Conservation (phyloP, 805 yeast species). For the Candida maris region DNA sequence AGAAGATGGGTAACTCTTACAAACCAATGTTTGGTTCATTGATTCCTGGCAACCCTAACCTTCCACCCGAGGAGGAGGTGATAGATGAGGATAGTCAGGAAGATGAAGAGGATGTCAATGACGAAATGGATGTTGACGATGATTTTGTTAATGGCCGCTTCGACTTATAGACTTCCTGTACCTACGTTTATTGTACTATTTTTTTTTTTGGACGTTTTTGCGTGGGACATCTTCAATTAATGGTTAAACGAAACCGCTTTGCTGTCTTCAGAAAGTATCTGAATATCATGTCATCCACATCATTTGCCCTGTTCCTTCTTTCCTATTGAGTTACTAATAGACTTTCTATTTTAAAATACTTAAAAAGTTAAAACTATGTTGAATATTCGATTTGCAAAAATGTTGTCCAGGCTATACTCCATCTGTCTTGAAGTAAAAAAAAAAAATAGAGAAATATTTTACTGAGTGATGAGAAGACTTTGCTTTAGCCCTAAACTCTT, state of each 20-base stretch:
- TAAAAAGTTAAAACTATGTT: too few species aligned
- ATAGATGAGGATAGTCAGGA: conserved; percentile 64
- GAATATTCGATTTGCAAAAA: too few species aligned
- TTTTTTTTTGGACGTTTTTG: too few species aligned
- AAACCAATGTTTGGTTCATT: conserved; percentile 55
- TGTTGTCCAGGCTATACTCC: too few species aligned
- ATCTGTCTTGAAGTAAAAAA: too few species aligned
- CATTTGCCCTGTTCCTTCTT: not conserved
- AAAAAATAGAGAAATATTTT: too few species aligned
- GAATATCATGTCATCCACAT: not conserved
- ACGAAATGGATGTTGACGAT: conserved; percentile 52
- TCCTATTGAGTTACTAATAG: conserved; percentile 1
- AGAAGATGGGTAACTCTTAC: conserved; percentile 37
- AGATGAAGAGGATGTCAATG: conserved; percentile 37
- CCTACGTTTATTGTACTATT: too few species aligned
- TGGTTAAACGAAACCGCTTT: too few species aligned
- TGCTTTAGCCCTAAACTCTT: too few species aligned
- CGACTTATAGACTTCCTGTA: conserved; percentile 58
- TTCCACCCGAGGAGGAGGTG: conserved; percentile 81
- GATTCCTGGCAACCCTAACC: conserved; percentile 73
- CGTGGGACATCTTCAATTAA: too few species aligned
- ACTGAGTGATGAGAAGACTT: too few species aligned
- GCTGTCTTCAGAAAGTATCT: too few species aligned
- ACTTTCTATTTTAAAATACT: not conserved
- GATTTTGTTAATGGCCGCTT: conserved; percentile 88